These are phyloP conservation scores for Termitomyces sp. DNA, from an alignment of 768 basidiomycete genomes.

Conservation along the genomic window DNA sequence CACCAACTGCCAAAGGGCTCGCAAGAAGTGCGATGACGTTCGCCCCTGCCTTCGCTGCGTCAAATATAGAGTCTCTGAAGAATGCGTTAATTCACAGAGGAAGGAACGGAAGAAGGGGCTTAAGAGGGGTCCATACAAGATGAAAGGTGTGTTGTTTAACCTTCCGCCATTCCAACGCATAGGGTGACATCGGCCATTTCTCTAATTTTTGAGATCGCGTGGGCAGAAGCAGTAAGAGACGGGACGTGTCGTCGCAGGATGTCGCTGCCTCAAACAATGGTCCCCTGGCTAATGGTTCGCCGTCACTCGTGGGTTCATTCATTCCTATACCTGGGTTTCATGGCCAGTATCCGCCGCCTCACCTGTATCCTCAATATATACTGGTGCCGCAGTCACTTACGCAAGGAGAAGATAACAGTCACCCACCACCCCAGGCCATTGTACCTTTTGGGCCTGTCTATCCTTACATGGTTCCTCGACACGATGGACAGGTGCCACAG, in stretches of 20 bases:
- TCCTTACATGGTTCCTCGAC: slow-evolving; percentile 21
- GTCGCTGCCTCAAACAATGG: slow-evolving; percentile 35
- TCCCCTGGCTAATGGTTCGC: slow-evolving; percentile 37
- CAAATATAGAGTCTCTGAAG: slow-evolving; percentile 82
- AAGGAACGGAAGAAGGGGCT: slow-evolving; percentile 90
- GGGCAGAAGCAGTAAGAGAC: slow-evolving; percentile 46
- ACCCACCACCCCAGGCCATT: slow-evolving; percentile 14
- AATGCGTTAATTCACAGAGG: slow-evolving; percentile 85
- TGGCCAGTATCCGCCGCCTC: slow-evolving; percentile 45
- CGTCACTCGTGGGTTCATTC: slow-evolving; percentile 42
- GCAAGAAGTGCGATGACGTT: slow-evolving; percentile 90
- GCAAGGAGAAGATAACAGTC: slow-evolving; percentile 12
- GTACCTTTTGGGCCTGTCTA: slow-evolving; percentile 16
- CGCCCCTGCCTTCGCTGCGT: slow-evolving; percentile 91
- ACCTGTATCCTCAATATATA: slow-evolving; percentile 35
- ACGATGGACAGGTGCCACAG: slow-evolving; percentile 20
- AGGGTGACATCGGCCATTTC: slow-evolving; percentile 25
- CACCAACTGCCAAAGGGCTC: slow-evolving; percentile 86
- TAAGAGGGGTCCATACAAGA: slow-evolving; percentile 90
- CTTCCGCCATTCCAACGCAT: slow-evolving; percentile 16
- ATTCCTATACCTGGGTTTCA: slow-evolving; percentile 53
- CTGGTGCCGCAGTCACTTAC: slow-evolving; percentile 14
- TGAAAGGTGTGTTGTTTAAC: slow-evolving; percentile 62
- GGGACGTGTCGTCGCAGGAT: slow-evolving; percentile 31
- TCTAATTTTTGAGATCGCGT: slow-evolving; percentile 51